Percentiles rank a stretch among this genome's conserved stretches.
Conservation (phyloP, 257 asterid species). For the Marsdenia floribunda region DNA sequence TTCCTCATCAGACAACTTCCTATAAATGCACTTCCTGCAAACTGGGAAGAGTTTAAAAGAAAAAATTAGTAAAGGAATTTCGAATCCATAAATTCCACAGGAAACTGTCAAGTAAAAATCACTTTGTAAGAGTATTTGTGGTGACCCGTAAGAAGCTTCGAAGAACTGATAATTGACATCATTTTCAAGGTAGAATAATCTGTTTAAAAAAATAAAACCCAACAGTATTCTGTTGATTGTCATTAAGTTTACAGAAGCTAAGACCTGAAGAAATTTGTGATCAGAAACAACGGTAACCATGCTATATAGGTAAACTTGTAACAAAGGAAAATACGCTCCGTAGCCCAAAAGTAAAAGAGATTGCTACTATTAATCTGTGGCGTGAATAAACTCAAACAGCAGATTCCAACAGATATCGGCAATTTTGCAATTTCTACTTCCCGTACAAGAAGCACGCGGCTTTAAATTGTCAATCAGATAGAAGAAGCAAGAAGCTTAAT, state of each 20-base stretch:
- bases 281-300: not conserved
- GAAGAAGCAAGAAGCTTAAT: slow-evolving; percentile 23
- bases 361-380: not conserved
- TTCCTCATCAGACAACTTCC: slow-evolving; percentile 84
- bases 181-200: not conserved
- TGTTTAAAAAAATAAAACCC: not conserved
- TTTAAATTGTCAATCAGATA: slow-evolving; percentile 15
- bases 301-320: not conserved
- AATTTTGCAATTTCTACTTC: slow-evolving; percentile 12
- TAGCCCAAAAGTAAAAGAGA: not conserved
- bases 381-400: not conserved
- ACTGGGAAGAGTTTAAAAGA: slow-evolving; percentile 40
- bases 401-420: slow-evolving; percentile 4
- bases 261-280: not conserved
- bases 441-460: slow-evolving; percentile 16
- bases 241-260: not conserved
- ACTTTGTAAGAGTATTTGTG: not conserved
- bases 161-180: not conserved
- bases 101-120: not conserved
- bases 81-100: not conserved
- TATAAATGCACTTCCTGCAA: slow-evolving; percentile 88
- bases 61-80: slow-evolving; percentile 5
- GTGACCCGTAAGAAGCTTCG: not conserved
- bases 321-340: not conserved
- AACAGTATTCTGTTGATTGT: not conserved